phyloP scores from a whole-genome alignment of 2,329 filamentous ascomycete genomes.

The Alternaria sp. region DNA sequence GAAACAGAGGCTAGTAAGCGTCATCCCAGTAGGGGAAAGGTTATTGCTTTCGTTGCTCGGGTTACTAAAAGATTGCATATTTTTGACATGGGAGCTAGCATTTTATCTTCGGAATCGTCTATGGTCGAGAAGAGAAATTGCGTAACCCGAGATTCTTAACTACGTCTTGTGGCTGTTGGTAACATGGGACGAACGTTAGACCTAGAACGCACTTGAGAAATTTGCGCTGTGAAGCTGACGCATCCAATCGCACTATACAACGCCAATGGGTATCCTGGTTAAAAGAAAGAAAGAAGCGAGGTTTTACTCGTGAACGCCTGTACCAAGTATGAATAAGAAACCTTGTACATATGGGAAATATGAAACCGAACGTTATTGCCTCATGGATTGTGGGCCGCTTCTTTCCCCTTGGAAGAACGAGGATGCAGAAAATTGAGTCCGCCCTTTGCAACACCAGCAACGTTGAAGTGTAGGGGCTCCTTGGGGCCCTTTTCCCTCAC shows the following conservation, averaged over 20 bases:
- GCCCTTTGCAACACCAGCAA: constrained; percentile 48
- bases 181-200: not conserved
- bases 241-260: constrained; percentile 21
- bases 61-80: constrained; percentile 14
- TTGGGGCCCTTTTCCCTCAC: constrained; percentile 49
- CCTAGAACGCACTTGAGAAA: not conserved
- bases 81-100: constrained; percentile 3
- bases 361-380: not conserved
- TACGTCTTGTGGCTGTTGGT: not conserved
- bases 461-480: constrained; percentile 51
- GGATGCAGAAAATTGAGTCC: constrained; percentile 44
- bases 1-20: constrained; percentile 2
- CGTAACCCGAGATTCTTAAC: not conserved
- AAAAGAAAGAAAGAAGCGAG: constrained; percentile 17
- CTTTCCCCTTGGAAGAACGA: constrained; percentile 49
- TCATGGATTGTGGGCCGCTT: constrained; percentile 33
- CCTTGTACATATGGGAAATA: not conserved
- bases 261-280: constrained; percentile 37
- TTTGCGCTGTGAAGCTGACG: not conserved
- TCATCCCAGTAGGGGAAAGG: not conserved
- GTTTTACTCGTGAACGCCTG: constrained; percentile 34
- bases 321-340: constrained; percentile 7
- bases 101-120: constrained; percentile 14
- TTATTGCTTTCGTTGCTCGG: constrained; percentile 1
- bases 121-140: constrained; percentile 16